phyloP scores from a whole-genome alignment of 352 stramenopile genomes.

The Phytopythium kandeliae region DNA sequence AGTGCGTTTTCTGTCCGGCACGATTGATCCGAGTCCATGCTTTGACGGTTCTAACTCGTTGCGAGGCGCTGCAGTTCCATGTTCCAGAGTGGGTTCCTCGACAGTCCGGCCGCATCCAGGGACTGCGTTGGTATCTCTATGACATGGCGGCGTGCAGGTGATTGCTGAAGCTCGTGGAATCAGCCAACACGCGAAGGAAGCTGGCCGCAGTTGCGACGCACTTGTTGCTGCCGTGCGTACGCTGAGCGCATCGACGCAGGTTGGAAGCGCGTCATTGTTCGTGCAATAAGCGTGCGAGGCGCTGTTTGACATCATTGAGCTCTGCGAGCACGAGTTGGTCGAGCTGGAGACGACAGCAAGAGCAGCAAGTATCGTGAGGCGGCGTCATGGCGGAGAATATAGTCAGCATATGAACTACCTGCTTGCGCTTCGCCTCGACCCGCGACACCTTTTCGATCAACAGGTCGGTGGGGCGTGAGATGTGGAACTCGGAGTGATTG shows the following conservation, averaged over 20 bases:
- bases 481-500: not conserved
- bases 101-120: constrained; percentile 41
- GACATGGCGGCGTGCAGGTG: constrained; percentile 24
- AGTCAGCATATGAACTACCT: too few relatives aligned
- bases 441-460: constrained; percentile 43
- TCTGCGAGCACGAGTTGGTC: constrained; percentile 57
- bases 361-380: not conserved
- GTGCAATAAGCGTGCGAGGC: constrained; percentile 45
- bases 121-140: constrained; percentile 77
- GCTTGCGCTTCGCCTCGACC: constrained; percentile 51
- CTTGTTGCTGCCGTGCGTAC: too few relatives aligned
- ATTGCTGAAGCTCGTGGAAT: too few relatives aligned
- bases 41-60: too few relatives aligned
- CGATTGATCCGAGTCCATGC: not conserved
- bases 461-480: constrained; percentile 15
- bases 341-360: constrained; percentile 17
- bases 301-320: constrained; percentile 57
- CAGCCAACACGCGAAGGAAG: too few relatives aligned
- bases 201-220: too few relatives aligned
- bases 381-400: not conserved
- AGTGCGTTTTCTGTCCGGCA: constrained; percentile 24
- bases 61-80: constrained; percentile 54
- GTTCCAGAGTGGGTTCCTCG: constrained; percentile 60
- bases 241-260: too few relatives aligned
- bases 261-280: constrained; percentile 2